phyloP scores from a whole-genome alignment of 2,329 filamentous ascomycete species.

The Botrytis paeoniae region DNA sequence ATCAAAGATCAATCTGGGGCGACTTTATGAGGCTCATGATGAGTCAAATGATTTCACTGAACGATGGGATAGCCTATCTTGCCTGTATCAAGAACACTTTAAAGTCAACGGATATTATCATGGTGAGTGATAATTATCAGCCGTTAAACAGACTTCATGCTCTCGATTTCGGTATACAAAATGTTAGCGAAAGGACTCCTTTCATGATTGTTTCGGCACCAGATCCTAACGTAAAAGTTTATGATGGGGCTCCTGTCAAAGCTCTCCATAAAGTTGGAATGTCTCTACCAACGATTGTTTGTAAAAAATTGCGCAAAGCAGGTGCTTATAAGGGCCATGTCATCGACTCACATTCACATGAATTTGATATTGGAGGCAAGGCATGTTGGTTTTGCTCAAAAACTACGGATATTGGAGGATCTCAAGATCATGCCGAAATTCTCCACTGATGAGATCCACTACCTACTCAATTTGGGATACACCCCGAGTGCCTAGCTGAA shows the following conservation, averaged over 20 bases:
- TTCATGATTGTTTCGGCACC: slow-evolving; percentile 6
- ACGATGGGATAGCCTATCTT: slow-evolving; percentile 15
- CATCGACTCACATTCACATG: not conserved
- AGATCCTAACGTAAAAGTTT: not conserved
- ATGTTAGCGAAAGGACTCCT: not conserved
- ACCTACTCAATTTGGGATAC: no score
- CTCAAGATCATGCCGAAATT: no score
- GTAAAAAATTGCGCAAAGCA: not conserved
- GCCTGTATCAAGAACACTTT: not conserved
- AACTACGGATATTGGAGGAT: not conserved
- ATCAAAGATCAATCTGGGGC: slow-evolving; percentile 1
- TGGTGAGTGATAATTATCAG: slow-evolving; percentile 1
- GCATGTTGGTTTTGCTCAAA: slow-evolving; percentile 11
- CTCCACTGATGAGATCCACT: not conserved
- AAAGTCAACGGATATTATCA: not conserved
- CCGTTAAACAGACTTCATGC: not conserved
- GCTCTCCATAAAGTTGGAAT: slow-evolving; percentile 11
- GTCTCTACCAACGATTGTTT: not conserved
- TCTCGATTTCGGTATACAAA: slow-evolving; percentile 1
- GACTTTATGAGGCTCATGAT: slow-evolving; percentile 16
- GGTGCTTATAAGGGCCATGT: not conserved
- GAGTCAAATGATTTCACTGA: slow-evolving; percentile 11
- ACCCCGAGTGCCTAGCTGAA: no score
- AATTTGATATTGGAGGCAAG: not conserved
- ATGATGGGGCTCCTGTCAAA: not conserved